Conservation (phyloP, 768 basidiomycete genomes). For the Termitomyces sp. region DNA sequence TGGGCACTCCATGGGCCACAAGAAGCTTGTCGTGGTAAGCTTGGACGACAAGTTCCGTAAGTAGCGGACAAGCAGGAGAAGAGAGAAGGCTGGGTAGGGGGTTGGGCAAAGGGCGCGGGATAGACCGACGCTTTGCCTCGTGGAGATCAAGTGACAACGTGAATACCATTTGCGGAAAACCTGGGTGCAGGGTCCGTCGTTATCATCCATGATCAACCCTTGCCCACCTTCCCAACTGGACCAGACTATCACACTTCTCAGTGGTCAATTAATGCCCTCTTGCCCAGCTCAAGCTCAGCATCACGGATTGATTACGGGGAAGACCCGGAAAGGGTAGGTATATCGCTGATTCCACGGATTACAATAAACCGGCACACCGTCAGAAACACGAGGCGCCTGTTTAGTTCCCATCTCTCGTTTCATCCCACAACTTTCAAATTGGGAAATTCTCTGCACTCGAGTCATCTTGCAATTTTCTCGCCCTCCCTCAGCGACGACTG, state of each 20-base stretch:
- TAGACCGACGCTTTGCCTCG: conserved; percentile 24
- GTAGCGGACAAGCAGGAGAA: neutral
- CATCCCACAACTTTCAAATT: conserved; percentile 23
- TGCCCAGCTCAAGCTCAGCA: conserved; percentile 11
- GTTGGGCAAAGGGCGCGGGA: conserved; percentile 30
- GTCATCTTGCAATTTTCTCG: conserved; percentile 23
- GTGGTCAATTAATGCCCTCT: conserved; percentile 11
- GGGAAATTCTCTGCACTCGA: conserved; percentile 26
- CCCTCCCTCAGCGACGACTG: conserved; percentile 13
- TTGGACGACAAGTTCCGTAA: neutral
- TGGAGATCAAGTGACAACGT: conserved; percentile 21
- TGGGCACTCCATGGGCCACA: neutral
- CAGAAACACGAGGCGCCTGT: conserved; percentile 37
- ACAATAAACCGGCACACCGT: conserved; percentile 29
- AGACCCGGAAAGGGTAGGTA: conserved; percentile 23
- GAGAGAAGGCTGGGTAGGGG: conserved; percentile 19
- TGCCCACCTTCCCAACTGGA: conserved; percentile 13
- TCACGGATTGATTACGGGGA: conserved; percentile 26
- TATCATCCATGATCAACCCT: conserved; percentile 18
- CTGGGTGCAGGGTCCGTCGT: conserved; percentile 13
- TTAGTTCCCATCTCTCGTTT: conserved; percentile 31
- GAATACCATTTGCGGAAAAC: conserved; percentile 7
- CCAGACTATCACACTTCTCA: conserved; percentile 4
- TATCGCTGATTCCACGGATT: conserved; percentile 22
- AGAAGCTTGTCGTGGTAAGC: neutral